Conservation (phyloP, 2,329 filamentous ascomycete species). For the Aspergillus latus region DNA sequence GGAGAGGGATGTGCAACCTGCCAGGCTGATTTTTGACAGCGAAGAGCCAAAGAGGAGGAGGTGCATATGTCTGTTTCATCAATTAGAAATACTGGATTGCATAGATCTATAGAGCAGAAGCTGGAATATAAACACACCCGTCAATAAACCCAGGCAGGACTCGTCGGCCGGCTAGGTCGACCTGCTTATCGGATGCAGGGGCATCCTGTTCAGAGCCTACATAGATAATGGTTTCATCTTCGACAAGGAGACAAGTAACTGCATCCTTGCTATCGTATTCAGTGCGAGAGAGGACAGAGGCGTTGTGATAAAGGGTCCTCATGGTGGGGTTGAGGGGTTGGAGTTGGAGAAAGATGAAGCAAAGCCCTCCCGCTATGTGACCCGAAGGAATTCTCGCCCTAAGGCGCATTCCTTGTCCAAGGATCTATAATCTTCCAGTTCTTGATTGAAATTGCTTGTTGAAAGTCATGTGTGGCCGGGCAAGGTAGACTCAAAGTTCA, state of each 20-base stretch:
- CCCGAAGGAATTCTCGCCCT: background rate
- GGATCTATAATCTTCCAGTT: too few relatives aligned
- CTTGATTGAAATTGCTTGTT: too few relatives aligned
- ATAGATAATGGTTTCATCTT: slow-evolving; percentile 42
- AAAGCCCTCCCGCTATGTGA: background rate
- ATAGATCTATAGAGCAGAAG: background rate
- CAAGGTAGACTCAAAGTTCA: too few relatives aligned
- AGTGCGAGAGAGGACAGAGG: slow-evolving; percentile 11
- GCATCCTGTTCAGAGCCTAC: slow-evolving; percentile 37
- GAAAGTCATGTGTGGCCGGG: too few relatives aligned
- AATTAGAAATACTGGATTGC: background rate
- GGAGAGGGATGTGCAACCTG: slow-evolving; percentile 39
- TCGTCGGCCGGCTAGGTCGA: slow-evolving; percentile 39
- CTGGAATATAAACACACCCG: slow-evolving; percentile 31
- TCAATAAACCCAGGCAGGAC: slow-evolving; percentile 52
- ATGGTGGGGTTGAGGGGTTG: slow-evolving; percentile 3
- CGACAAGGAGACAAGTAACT: slow-evolving; percentile 34
- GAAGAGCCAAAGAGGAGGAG: slow-evolving; percentile 49
- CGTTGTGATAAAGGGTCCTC: slow-evolving; percentile 23
- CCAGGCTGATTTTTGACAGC: slow-evolving; percentile 46
- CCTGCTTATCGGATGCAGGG: slow-evolving; percentile 18
- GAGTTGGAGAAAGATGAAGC: background rate
- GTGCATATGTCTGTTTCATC: slow-evolving; percentile 29
- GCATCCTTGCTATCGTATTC: background rate
- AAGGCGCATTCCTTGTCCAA: background rate